Evolutionary conservation across 192 early-diverging fungal species (phyloP), one percentile per base, ranked within the genome.

Genomic region (Coemansia sp.): DNA sequence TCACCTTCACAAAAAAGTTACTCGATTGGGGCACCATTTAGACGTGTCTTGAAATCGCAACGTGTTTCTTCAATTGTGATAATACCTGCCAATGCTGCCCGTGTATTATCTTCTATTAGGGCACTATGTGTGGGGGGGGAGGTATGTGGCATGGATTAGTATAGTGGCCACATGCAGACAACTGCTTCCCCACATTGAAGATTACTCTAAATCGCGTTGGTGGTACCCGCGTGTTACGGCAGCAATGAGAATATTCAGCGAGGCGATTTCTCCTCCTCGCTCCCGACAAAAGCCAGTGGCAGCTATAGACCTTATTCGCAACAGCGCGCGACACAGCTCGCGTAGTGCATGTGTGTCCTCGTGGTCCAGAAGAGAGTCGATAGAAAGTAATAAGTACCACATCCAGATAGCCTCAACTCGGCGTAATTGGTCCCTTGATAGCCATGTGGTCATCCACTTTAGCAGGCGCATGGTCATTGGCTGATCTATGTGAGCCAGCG

Each of bases 291-390:
- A 55, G 10, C 43, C 28, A 24, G 56, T 38, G 11, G 63, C 66
- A 42, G 73, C 60, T 20, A 39, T 60, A 2, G 36, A 28, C 31
- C 71, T 63, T 37, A 73, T 73, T 16, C 33, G 9, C 36, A 38
- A 59, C 33, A 79, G 62, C 24, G 61, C 60, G 28, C 77, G 71
- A 56, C 77, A 79, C 8, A 79, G 64, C 24, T 79, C 67, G 37
- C 77, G 77, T 62, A 79, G 45, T 5, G 50, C 43, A 51, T 79
- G 77, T 11, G 40, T 79, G 59, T 79, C 77, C 23, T 70, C 71
- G 3, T 73, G 71, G 53, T 79, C 77, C 26, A 79, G 40, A 28
- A 79, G 65, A 13, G 34, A 46, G 58, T 79, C 77, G 35, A 79
- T 55, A 38, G 50, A 67, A 3, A 79, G 68, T 13, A 79, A 36